phyloP scores from a whole-genome alignment of 805 yeast genomes.

The Phaffomyces opuntiae region DNA sequence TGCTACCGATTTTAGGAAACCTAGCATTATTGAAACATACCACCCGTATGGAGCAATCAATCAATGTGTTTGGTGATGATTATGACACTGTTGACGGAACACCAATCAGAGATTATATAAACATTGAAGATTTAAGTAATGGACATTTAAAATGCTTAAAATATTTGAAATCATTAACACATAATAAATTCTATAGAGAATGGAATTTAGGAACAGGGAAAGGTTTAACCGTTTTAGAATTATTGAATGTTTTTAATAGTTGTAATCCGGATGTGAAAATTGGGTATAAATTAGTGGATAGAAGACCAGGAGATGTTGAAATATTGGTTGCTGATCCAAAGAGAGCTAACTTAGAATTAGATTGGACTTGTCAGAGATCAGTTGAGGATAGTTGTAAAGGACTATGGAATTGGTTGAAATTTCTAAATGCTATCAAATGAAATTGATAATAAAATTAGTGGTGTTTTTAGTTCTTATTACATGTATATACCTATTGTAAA shows the following conservation, averaged over 20 bases:
- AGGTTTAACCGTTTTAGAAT: constrained; percentile 74
- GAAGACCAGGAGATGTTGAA: constrained; percentile 73
- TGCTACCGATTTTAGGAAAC: constrained; percentile 70
- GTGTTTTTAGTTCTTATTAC: too few species aligned
- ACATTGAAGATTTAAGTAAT: constrained; percentile 70
- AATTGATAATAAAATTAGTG: too few species aligned
- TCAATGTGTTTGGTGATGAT: constrained; percentile 67
- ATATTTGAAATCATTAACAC: constrained; percentile 34
- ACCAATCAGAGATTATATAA: constrained; percentile 76
- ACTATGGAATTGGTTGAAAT: constrained; percentile 59
- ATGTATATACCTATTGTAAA: too few species aligned
- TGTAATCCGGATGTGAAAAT: constrained; percentile 53
- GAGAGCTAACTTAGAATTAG: constrained; percentile 58
- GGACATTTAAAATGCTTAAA: constrained; percentile 71
- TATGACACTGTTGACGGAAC: constrained; percentile 71
- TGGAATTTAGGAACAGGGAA: constrained; percentile 83
- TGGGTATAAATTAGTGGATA: constrained; percentile 56
- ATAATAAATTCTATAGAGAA: constrained; percentile 52
- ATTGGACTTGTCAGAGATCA: constrained; percentile 52
- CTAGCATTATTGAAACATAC: constrained; percentile 42
- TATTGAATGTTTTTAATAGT: constrained; percentile 53
- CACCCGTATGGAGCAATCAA: constrained; percentile 42
- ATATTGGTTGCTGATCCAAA: constrained; percentile 65
- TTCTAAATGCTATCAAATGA: neutral
- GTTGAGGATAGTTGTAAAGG: constrained; percentile 63